Conservation (phyloP, 176 grass and related monocot genomes). For the Ensete ventricosum region DNA sequence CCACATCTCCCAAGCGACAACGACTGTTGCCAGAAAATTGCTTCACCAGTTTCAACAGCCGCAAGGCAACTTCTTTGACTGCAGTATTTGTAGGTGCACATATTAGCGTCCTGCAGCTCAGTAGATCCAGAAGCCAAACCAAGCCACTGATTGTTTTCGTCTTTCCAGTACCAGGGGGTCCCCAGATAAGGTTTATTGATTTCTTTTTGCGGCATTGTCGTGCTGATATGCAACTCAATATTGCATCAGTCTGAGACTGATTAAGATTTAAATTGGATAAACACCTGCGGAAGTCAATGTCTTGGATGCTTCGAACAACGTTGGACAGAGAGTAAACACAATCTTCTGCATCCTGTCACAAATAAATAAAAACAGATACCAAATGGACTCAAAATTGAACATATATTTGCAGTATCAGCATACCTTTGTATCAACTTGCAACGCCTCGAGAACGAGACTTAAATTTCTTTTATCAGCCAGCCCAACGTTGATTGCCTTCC, state of each 20-base stretch:
- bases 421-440: conserved; percentile 25
- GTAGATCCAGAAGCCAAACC: neutral
- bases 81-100: conserved; percentile 86
- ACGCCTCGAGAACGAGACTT: conserved; percentile 18
- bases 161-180: conserved; percentile 11
- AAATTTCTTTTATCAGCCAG: conserved; percentile 1
- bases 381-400: neutral
- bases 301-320: neutral
- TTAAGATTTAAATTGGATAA: neutral
- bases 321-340: neutral
- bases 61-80: conserved; percentile 56
- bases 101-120: conserved; percentile 28
- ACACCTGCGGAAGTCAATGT: conserved; percentile 1
- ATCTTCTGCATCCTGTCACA: neutral
- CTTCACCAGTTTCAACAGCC: conserved; percentile 46
- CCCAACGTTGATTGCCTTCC: conserved; percentile 27
- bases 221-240: conserved; percentile 9
- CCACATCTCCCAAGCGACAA: conserved; percentile 53
- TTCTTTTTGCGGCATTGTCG: neutral
- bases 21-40: conserved; percentile 19
- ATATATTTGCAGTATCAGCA: neutral
- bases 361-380: neutral
- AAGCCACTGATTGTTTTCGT: conserved; percentile 10
- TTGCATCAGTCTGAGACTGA: conserved; percentile 18
- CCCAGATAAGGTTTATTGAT: conserved; percentile 3